Evolutionary conservation across 176 grass and related monocot genomes (phyloP), one percentile per base, ranked within the genome.

Genomic region (Lolium perenne): DNA sequence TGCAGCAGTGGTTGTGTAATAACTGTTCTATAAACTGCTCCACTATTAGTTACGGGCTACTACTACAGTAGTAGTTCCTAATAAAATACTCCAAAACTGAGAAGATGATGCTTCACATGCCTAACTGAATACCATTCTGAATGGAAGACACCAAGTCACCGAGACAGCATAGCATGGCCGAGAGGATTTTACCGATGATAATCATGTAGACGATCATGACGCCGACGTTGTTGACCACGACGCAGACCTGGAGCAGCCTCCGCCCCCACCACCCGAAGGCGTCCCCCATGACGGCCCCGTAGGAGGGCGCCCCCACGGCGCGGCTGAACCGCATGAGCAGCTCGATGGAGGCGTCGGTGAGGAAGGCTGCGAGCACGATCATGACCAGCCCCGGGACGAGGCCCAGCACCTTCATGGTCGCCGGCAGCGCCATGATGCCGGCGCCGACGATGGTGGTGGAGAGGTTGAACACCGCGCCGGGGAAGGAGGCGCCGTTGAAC

Each of bases 141-240:
- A 78, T 48, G 18, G 18, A 82, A 9, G 13, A 75, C 6, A 26
- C 8, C 13, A 72, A 80, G 51, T 35, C 32, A 35, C 32, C 6
- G 60, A 71, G 43, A 4, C 17, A 56, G 55, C 16, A 18, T 1
- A 43, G 32, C 32, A 1, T 35, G 58, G 5, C 63, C 10, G 1
- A 51, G 48, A 15, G 13, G 18, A 7, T 40, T 22, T 78, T 98
- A 98, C 96, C 93, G 61, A 98, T 98, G 79, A 98, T 95, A 48
- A 98, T 98, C 96, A 98, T 94, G 92, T 98, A 98, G 2, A 98
- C 93, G 50, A 98, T 91, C 92, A 98, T 86, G 26, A 98, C 96
- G 5, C 96, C 96, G 1, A 95, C 63, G 86, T 94, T 98, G 68
- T 98, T 98, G 10, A 95, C 74, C 38, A 95, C 88, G 23, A 98